Conservation (phyloP, 2,329 filamentous ascomycete genomes). For the Curvularia spicifera region DNA sequence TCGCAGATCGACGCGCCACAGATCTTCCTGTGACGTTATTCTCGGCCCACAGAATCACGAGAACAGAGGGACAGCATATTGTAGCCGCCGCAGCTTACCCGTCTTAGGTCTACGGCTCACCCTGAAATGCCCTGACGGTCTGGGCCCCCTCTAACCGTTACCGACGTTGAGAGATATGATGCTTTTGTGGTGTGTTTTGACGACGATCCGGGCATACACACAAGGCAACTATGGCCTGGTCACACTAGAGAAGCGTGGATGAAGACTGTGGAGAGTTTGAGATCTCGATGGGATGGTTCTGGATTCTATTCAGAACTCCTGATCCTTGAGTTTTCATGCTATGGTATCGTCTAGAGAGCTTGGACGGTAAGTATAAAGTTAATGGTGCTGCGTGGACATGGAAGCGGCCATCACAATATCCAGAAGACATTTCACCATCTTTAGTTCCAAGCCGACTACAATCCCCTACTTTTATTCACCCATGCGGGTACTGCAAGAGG, state of each 20-base stretch:
- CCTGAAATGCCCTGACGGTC: slow-evolving; percentile 6
- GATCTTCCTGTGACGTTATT: slow-evolving; percentile 5
- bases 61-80: not conserved
- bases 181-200: slow-evolving; percentile 1
- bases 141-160: slow-evolving; percentile 6
- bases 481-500: not conserved
- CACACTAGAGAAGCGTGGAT: slow-evolving; percentile 2
- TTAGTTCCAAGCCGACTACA: not conserved
- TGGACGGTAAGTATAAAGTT: slow-evolving; percentile 4
- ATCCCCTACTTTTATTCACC: not conserved
- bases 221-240: slow-evolving; percentile 18
- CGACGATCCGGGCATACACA: slow-evolving; percentile 1
- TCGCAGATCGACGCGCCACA: slow-evolving; percentile 1
- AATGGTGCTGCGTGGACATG: not conserved
- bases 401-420: not conserved
- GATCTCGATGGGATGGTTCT: slow-evolving; percentile 24
- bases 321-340: not conserved
- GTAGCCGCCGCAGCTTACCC: slow-evolving; percentile 1
- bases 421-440: not conserved
- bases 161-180: slow-evolving; percentile 1
- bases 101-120: not conserved
- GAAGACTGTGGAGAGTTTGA: slow-evolving; percentile 15
- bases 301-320: slow-evolving; percentile 3
- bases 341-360: not conserved
- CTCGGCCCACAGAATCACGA: not conserved